A percentile compares a stretch with the other conserved stretches of the same genome.
Conservation (phyloP, 2,329 filamentous ascomycete genomes). For the Talaromyces sp. region DNA sequence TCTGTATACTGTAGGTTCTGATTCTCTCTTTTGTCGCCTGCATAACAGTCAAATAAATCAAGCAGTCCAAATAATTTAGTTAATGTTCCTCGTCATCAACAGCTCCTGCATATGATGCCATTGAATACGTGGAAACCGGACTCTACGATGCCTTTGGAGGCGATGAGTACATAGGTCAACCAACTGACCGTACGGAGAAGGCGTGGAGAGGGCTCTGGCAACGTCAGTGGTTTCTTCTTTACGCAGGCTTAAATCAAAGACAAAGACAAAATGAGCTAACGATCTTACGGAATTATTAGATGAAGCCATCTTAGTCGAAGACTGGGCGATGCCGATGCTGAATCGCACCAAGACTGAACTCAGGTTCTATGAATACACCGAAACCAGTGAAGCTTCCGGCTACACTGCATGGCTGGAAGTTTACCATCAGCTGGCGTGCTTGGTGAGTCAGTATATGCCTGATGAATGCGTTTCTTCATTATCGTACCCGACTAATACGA, state of each 20-base stretch:
- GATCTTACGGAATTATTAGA: not conserved
- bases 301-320: conserved; percentile 1
- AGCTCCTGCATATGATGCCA: conserved; percentile 3
- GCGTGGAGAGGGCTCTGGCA: conserved; percentile 10
- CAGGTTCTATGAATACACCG: not conserved
- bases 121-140: not conserved
- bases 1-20: conserved; percentile 5
- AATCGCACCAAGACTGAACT: conserved; percentile 2
- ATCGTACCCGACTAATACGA: not conserved
- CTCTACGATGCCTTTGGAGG: not conserved
- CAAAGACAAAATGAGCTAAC: not conserved
- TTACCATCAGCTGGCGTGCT: conserved; percentile 4
- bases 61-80: not conserved
- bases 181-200: not conserved
- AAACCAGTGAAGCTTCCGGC: not conserved
- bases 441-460: not conserved
- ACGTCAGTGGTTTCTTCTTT: not conserved
- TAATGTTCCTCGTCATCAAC: not conserved
- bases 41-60: not conserved
- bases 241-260: not conserved
- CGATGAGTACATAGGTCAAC: conserved; percentile 5
- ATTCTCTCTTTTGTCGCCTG: not conserved
- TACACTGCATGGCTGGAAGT: not conserved
- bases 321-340: conserved; percentile 8
- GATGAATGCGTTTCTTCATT: not conserved